phyloP scores from a whole-genome alignment of 148 eudicot genomes.

The Rhododendron kiyosumense region DNA sequence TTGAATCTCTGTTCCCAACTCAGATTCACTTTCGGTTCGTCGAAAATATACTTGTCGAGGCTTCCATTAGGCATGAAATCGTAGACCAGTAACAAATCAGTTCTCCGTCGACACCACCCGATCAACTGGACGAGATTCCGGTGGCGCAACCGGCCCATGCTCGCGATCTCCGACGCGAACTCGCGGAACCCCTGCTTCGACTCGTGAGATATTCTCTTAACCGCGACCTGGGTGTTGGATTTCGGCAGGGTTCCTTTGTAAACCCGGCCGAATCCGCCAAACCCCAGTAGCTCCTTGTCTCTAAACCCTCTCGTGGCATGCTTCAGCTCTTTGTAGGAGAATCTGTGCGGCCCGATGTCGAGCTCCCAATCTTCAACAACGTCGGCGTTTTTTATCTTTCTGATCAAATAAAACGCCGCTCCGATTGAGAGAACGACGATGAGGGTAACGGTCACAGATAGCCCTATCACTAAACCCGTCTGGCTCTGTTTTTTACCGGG shows the following conservation, averaged over 20 bases:
- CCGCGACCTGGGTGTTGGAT: slow-evolving; percentile 28
- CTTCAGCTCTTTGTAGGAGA: slow-evolving; percentile 32
- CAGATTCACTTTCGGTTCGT: slow-evolving; percentile 11
- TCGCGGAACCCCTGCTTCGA: slow-evolving; percentile 44
- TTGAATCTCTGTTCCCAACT: slow-evolving; percentile 47
- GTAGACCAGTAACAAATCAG: slow-evolving; percentile 48
- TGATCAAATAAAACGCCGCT: slow-evolving; percentile 6
- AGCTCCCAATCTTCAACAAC: slow-evolving; percentile 46
- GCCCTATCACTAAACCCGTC: neutral
- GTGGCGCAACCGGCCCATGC: slow-evolving; percentile 40
- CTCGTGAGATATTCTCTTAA: slow-evolving; percentile 34
- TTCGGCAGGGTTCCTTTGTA: slow-evolving; percentile 36
- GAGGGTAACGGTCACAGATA: neutral
- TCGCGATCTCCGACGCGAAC: slow-evolving; percentile 44
- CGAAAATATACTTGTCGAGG: slow-evolving; percentile 42
- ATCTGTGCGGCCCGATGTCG: slow-evolving; percentile 35
- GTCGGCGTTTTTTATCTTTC: slow-evolving; percentile 27
- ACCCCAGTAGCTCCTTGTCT: slow-evolving; percentile 35
- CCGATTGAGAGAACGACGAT: neutral
- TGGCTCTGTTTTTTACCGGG: neutral
- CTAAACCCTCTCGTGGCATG: slow-evolving; percentile 42
- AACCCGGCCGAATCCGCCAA: slow-evolving; percentile 51
- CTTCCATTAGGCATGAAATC: slow-evolving; percentile 69
- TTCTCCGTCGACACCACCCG: slow-evolving; percentile 45
- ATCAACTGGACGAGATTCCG: slow-evolving; percentile 37